Evolutionary conservation across 495 filamentous ascomycete species (phyloP).

Genomic region (Aspergillus haitiensis): DNA sequence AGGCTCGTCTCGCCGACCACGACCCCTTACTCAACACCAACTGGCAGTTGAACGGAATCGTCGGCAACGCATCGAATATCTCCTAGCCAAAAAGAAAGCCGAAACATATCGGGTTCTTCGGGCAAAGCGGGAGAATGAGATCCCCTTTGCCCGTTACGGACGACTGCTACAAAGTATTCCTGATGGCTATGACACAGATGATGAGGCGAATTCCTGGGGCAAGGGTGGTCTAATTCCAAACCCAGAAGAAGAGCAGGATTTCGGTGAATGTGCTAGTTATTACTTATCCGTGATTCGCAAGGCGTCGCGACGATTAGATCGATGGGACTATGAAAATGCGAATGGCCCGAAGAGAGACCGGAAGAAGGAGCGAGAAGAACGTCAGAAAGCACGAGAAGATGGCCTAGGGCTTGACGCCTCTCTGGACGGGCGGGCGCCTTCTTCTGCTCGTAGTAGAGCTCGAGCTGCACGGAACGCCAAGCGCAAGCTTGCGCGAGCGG

Average conservation of each 20-base stretch:
- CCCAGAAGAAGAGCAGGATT: conserved; percentile 68
- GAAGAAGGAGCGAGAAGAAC: conserved; percentile 46
- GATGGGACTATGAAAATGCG: conserved; percentile 65
- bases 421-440: conserved; percentile 16
- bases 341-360: conserved; percentile 48
- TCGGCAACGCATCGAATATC: conserved; percentile 81
- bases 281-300: conserved; percentile 72
- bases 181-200: conserved; percentile 78
- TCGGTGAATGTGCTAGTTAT: conserved; percentile 73
- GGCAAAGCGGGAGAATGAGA: conserved; percentile 58
- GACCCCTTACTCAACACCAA: conserved; percentile 90
- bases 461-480: conserved; percentile 34
- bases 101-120: conserved; percentile 62
- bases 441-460: conserved; percentile 26
- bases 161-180: conserved; percentile 64
- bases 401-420: conserved; percentile 22
- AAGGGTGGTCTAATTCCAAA: conserved; percentile 68
- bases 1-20: conserved; percentile 56
- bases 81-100: conserved; percentile 70
- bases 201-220: conserved; percentile 63
- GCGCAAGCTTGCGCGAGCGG: conserved; percentile 39
- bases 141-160: conserved; percentile 63
- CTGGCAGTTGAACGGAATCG: conserved; percentile 88
- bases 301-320: conserved; percentile 64
- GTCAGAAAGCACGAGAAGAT: conserved; percentile 34